Base-by-base conservation (phyloP, 176 grass and related monocot species). In the Saccharum spontaneum region DNA sequence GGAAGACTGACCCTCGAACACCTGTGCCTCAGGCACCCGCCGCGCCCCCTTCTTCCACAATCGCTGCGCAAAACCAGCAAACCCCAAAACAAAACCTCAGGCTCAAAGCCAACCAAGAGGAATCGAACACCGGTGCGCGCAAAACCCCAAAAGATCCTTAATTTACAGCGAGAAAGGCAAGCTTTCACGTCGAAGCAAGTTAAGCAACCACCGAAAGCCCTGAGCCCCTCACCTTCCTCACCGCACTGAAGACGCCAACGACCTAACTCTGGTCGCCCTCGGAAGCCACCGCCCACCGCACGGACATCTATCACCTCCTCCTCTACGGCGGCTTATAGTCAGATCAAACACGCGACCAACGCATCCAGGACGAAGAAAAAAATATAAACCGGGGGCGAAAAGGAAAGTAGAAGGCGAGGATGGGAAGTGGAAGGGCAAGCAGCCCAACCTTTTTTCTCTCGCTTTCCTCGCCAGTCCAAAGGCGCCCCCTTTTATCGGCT, bases 321-420 rank as follows among this genome's bases (percentile, higher is more conserved):
- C 38, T 34, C 54, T 1, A 11, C 41, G 69, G 39, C 24, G 61
- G 39, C 44, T 18, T 8, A 20, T 54, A 7, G 81, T 90, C 85
- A 87, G 85, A 91, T 84, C 62, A 78, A 84, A 80, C 81, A 54
- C 49, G 34, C 75, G 70, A 91, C 76, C 40, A 16, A 10, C 74
- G 73, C 73, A 82, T 77, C 67, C 37, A 61, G 20, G 68, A 77
- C 88, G 67, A 40, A 50, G 74, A 50, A 76, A 79, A 54, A 69
- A 69, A 69, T 70, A 38, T 20, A 76, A 69, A 38, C 14, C 33
- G 70, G 49, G 3, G 54, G 0, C 38, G 67, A 2, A 33, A 46
- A 41, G 24, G 73, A 39, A 71, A 70, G 50, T 1, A 54, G 73
- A 40, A 68, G n/a, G 36, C 24, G 59, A 26, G 23, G n/a, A 62